Evolutionary conservation across 192 early-diverging fungal genomes (phyloP).

Genomic region (Coemansia sp.): DNA sequence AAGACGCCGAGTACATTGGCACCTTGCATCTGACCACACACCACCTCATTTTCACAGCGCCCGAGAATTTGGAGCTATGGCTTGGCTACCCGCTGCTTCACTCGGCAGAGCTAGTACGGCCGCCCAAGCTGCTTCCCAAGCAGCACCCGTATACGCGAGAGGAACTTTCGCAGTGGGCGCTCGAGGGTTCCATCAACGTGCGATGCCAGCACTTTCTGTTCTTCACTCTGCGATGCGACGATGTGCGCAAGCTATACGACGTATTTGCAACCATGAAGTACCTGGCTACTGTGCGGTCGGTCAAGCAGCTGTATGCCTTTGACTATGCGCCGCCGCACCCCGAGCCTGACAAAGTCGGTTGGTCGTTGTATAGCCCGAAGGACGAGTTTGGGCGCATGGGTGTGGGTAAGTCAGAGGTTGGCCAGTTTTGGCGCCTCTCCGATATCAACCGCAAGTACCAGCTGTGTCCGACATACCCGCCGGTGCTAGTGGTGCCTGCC

Average conservation of each 20-base stretch:
- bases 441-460: slow-evolving; percentile 74
- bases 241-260: slow-evolving; percentile 69
- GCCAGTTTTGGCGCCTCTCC: slow-evolving; percentile 76
- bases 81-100: slow-evolving; percentile 85
- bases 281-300: slow-evolving; percentile 71
- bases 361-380: slow-evolving; percentile 73
- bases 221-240: slow-evolving; percentile 65
- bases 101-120: slow-evolving; percentile 59
- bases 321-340: slow-evolving; percentile 33
- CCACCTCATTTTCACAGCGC: slow-evolving; percentile 68
- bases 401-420: slow-evolving; percentile 53
- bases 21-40: slow-evolving; percentile 75
- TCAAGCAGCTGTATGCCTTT: slow-evolving; percentile 81
- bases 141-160: slow-evolving; percentile 3
- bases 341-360: slow-evolving; percentile 48
- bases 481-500: slow-evolving; percentile 73
- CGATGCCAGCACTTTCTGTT: slow-evolving; percentile 81
- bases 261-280: slow-evolving; percentile 78
- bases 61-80: slow-evolving; percentile 63
- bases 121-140: slow-evolving; percentile 13
- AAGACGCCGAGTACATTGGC: slow-evolving; percentile 23
- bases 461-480: slow-evolving; percentile 90
- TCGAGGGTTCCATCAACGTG: slow-evolving; percentile 56
- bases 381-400: slow-evolving; percentile 85
- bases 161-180: slow-evolving; percentile 27